A percentile compares a stretch with the other conserved stretches of the same genome.
Evolutionary conservation across 768 basidiomycete genomes (phyloP).

Genomic region (Boletus rex-veris): DNA sequence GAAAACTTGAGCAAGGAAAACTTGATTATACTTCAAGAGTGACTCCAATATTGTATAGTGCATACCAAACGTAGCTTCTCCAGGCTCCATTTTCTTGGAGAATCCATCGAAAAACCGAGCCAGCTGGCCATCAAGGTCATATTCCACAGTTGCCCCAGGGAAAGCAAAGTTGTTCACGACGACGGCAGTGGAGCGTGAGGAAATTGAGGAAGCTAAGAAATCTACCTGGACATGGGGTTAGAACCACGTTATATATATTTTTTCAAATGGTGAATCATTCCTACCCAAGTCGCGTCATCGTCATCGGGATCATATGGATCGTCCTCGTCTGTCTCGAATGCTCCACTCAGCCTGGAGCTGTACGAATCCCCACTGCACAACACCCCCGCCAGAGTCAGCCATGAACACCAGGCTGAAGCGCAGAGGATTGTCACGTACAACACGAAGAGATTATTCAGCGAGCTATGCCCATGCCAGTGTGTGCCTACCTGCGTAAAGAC

Average conservation of each 20-base stretch:
- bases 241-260: background rate
- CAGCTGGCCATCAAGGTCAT: conserved; percentile 7
- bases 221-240: conserved; percentile 1
- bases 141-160: conserved; percentile 8
- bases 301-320: background rate
- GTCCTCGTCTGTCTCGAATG: background rate
- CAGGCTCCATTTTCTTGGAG: background rate
- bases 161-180: conserved; percentile 6
- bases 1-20: background rate
- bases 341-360: conserved; percentile 4
- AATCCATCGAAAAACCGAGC: background rate
- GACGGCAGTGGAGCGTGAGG: background rate
- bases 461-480: conserved; percentile 1
- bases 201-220: conserved; percentile 2
- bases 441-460: conserved; percentile 5
- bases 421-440: conserved; percentile 1
- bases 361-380: conserved; percentile 10
- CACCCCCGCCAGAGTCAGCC: background rate
- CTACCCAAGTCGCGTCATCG: conserved; percentile 8
- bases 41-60: background rate
- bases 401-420: background rate
- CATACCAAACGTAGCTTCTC: conserved; percentile 2
- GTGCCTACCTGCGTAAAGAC: background rate
- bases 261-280: background rate
- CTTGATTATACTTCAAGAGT: background rate